Conservation (phyloP, 2,329 filamentous ascomycete species). For the Colletotrichum sp. region DNA sequence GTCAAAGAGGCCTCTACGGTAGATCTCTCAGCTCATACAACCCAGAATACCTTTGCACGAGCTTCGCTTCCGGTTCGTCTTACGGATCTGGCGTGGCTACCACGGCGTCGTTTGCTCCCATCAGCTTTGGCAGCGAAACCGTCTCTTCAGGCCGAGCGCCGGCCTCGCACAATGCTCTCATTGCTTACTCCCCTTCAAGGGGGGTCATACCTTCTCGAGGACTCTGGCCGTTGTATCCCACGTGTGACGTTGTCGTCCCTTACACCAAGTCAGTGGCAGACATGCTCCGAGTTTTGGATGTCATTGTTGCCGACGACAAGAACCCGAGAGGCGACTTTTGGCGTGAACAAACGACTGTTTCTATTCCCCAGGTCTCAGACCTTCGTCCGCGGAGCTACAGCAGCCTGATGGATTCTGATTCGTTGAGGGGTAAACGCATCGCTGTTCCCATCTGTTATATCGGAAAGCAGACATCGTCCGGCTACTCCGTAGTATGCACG, state of each 20-base stretch:
- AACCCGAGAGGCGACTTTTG: constrained; percentile 52
- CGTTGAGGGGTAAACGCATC: constrained; percentile 48
- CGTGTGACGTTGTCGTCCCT: constrained; percentile 56
- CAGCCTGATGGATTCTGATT: constrained; percentile 29
- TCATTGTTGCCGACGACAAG: constrained; percentile 48
- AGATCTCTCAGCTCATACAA: constrained; percentile 59
- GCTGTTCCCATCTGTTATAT: constrained; percentile 58
- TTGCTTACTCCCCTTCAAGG: constrained; percentile 57
- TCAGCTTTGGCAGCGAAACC: constrained; percentile 57
- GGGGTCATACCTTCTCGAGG: constrained; percentile 53
- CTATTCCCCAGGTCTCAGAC: constrained; percentile 37
- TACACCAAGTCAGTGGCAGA: constrained; percentile 52
- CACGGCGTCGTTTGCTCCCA: constrained; percentile 51
- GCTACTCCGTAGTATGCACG: background rate
- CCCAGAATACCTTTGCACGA: constrained; percentile 51
- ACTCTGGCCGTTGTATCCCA: constrained; percentile 56
- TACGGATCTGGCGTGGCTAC: constrained; percentile 56
- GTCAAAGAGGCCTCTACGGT: constrained; percentile 57
- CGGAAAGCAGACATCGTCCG: constrained; percentile 32
- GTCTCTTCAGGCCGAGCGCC: constrained; percentile 57
- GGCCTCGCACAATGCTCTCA: constrained; percentile 55
- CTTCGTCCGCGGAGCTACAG: constrained; percentile 37
- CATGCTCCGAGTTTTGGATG: constrained; percentile 42
- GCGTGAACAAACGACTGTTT: constrained; percentile 51
- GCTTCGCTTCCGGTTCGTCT: constrained; percentile 58